These are phyloP conservation scores for Picea mariana DNA, from an alignment of 83 land plant genomes.

Conservation along the genomic window DNA sequence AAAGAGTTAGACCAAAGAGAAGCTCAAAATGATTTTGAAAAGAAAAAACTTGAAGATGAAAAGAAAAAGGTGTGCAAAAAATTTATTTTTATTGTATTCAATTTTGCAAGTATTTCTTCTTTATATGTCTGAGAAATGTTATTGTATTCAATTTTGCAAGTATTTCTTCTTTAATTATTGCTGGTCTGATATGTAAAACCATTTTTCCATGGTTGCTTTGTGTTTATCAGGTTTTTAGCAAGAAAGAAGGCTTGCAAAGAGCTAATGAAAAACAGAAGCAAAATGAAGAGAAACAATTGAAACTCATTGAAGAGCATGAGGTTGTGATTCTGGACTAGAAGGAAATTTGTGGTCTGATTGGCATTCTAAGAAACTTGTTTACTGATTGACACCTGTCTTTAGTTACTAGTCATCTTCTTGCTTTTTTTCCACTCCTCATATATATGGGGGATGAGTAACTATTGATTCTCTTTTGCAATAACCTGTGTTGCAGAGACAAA, in stretches of 20 bases:
- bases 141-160: neutral
- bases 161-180: neutral
- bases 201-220: neutral
- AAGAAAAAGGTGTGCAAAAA: neutral
- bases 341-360: neutral
- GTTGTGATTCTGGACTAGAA: neutral
- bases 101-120: neutral
- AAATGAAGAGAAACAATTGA: neutral
- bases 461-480: neutral
- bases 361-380: neutral
- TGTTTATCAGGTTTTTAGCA: conserved; percentile 3
- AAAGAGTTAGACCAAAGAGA: conserved; percentile 5
- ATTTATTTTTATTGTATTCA: neutral
- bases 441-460: neutral
- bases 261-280: neutral
- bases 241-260: neutral
- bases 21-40: conserved; percentile 8
- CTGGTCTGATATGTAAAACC: neutral
- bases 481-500: neutral
- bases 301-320: neutral
- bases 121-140: neutral
- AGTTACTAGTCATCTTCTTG: neutral
- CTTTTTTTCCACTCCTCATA: neutral
- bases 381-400: neutral
- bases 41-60: conserved; percentile 11